Evolutionary conservation across 2,329 filamentous ascomycete genomes (phyloP).

Genomic region (Penicillium paneum): DNA sequence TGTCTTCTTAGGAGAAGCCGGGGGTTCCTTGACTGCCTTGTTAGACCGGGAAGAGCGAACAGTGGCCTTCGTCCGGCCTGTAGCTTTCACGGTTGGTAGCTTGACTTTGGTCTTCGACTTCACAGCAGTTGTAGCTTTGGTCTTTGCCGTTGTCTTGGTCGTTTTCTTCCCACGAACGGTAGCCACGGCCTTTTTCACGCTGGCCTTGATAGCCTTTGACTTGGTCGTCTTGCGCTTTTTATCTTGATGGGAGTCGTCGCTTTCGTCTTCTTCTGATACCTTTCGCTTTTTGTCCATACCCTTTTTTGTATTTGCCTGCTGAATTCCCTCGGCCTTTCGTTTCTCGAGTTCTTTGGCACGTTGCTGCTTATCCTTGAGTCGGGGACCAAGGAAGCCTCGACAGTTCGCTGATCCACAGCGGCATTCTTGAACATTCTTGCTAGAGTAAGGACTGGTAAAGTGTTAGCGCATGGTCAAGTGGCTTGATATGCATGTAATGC

Average conservation of each 20-base stretch:
- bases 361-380: slow-evolving; percentile 49
- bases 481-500: slow-evolving; percentile 19
- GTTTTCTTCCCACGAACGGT: slow-evolving; percentile 20
- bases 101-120: slow-evolving; percentile 24
- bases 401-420: slow-evolving; percentile 60
- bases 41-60: slow-evolving; percentile 12
- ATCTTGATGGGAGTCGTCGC: neutral
- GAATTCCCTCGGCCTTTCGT: slow-evolving; percentile 19
- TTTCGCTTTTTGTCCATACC: slow-evolving; percentile 35
- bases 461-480: slow-evolving; percentile 11
- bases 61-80: slow-evolving; percentile 28
- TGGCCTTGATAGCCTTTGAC: slow-evolving; percentile 32
- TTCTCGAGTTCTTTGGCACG: slow-evolving; percentile 32
- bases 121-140: slow-evolving; percentile 6
- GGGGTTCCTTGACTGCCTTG: slow-evolving; percentile 10
- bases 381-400: slow-evolving; percentile 59
- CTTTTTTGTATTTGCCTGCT: slow-evolving; percentile 27
- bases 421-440: slow-evolving; percentile 62
- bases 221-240: slow-evolving; percentile 30
- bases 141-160: slow-evolving; percentile 18
- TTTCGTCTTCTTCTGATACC: slow-evolving; percentile 3
- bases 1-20: slow-evolving; percentile 18
- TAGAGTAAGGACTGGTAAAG: slow-evolving; percentile 51
- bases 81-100: slow-evolving; percentile 29
- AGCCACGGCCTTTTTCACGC: slow-evolving; percentile 28